Evolutionary conservation across 306 rosid species (phyloP).

Genomic region (Cucumis cinereus): DNA sequence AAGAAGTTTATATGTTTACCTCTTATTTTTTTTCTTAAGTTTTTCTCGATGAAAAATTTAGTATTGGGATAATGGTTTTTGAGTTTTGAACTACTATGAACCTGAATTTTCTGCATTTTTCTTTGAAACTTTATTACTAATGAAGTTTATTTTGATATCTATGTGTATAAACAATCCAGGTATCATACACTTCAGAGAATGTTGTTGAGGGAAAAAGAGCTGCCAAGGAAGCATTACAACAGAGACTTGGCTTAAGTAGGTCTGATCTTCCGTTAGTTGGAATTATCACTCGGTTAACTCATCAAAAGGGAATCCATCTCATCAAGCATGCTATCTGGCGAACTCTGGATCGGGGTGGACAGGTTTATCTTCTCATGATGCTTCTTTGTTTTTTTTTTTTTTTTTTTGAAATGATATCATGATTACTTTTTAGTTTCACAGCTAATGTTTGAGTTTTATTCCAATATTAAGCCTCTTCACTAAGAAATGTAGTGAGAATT

Average conservation of each 20-base stretch:
- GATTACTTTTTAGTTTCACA: background rate
- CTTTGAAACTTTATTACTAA: background rate
- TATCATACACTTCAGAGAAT: conserved; percentile 76
- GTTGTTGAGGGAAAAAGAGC: conserved; percentile 94
- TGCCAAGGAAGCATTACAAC: conserved; percentile 82
- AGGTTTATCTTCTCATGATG: conserved; percentile 37
- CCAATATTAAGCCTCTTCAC: background rate
- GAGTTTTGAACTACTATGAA: background rate
- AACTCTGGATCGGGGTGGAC: conserved; percentile 76
- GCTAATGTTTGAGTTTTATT: background rate
- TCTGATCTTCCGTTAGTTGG: conserved; percentile 83
- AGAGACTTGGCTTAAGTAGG: conserved; percentile 51
- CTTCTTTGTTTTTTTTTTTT: background rate
- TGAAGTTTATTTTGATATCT: background rate
- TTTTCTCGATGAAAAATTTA: background rate
- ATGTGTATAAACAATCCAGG: conserved; percentile 28
- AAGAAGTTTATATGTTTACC: background rate
- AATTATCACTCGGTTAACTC: conserved; percentile 75
- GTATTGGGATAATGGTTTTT: background rate
- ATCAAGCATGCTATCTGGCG: conserved; percentile 78
- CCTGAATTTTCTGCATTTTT: background rate
- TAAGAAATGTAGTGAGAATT: conserved; percentile 7
- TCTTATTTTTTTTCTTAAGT: background rate
- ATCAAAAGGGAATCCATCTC: conserved; percentile 97
- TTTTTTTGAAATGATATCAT: background rate